A percentile compares a stretch with the other conserved stretches of the same genome.
Evolutionary conservation across 169 alveolate species (phyloP).

Genomic region (Cyclospora cayetanensis): DNA sequence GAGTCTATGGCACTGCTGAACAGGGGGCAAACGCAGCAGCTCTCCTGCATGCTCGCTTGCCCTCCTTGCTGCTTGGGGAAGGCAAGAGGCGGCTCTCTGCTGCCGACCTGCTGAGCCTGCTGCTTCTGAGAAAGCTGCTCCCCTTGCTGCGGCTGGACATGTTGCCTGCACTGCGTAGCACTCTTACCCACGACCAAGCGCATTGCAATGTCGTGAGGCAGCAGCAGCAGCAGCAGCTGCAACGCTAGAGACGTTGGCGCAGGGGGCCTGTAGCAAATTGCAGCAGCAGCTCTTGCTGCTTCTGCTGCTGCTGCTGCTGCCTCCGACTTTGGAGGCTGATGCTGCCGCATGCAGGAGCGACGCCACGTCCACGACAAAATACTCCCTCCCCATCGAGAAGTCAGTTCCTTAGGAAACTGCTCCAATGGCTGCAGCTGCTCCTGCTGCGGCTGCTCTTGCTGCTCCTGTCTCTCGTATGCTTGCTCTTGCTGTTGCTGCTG

Average conservation of each 20-base stretch:
- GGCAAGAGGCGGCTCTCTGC: too few relatives aligned
- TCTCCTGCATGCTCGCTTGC: too few relatives aligned
- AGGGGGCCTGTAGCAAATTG: conserved; percentile 37
- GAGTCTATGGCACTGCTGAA: too few relatives aligned
- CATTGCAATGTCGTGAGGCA: conserved; percentile 30
- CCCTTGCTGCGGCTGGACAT: neutral
- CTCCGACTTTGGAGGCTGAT: neutral
- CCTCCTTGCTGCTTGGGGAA: too few relatives aligned
- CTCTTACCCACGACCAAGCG: neutral
- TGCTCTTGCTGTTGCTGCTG: neutral
- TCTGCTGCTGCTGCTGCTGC: conserved; percentile 31
- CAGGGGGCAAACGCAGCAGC: too few relatives aligned
- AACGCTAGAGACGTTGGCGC: conserved; percentile 27
- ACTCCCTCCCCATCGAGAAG: conserved; percentile 12
- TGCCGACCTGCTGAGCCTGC: too few relatives aligned
- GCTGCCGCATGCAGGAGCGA: conserved; percentile 54
- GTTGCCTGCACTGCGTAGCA: conserved; percentile 14
- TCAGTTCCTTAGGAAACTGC: neutral
- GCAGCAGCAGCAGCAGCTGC: conserved; percentile 39
- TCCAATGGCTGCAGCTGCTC: neutral
- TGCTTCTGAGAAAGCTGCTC: neutral
- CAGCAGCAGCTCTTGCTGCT: conserved; percentile 34
- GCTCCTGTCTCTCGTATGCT: too few relatives aligned
- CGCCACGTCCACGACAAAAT: conserved; percentile 46
- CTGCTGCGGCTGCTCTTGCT: neutral